phyloP scores from a whole-genome alignment of 306 rosid species.

The Cucurbita argyrosperma region DNA sequence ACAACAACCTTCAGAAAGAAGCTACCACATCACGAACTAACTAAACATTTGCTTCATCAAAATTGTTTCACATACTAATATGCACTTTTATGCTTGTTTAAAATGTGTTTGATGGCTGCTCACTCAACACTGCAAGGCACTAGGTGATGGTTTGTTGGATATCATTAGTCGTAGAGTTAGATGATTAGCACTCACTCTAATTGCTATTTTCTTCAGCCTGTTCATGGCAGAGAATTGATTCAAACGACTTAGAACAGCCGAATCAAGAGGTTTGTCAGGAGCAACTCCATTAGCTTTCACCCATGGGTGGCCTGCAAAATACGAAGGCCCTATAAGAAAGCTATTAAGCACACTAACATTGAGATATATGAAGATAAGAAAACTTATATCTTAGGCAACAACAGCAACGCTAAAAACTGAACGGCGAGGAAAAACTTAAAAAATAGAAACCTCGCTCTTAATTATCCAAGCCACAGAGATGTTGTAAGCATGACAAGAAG shows the following conservation, averaged over 20 bases:
- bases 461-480: background rate
- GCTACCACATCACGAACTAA: too few relatives aligned
- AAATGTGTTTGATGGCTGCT: background rate
- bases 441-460: background rate
- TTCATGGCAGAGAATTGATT: conserved; percentile 95
- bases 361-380: conserved; percentile 4
- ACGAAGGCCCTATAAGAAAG: background rate
- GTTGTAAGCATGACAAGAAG: background rate
- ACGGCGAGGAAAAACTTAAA: background rate
- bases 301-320: conserved; percentile 85
- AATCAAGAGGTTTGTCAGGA: conserved; percentile 84
- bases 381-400: background rate
- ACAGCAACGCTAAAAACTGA: background rate
- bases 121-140: background rate
- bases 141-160: background rate
- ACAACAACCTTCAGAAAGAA: background rate
- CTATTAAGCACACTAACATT: conserved; percentile 6
- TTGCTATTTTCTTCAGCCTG: conserved; percentile 74
- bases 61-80: background rate
- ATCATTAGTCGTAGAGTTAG: background rate
- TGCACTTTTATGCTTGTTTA: background rate
- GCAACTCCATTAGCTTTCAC: conserved; percentile 68
- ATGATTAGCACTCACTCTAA: conserved; percentile 51
- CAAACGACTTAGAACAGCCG: conserved; percentile 80
- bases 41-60: background rate